A percentile compares a stretch with the other conserved stretches of the same genome.
Conservation (phyloP, 306 rosid genomes). For the Mimosa pudica region DNA sequence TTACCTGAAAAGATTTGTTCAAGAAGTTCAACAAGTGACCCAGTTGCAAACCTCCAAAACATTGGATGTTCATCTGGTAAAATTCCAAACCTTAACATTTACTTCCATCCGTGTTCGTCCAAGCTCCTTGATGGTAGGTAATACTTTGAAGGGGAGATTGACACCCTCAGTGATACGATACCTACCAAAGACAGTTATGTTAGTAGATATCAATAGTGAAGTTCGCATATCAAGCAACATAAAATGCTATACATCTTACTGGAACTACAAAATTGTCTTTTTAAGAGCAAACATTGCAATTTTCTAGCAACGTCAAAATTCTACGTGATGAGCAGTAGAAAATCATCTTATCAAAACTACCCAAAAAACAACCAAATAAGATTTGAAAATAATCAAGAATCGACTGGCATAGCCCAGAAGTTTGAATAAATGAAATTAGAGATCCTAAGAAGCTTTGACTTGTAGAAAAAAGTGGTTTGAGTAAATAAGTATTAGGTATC, state of each 20-base stretch:
- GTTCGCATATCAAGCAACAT: slow-evolving; percentile 4
- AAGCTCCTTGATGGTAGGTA: slow-evolving; percentile 88
- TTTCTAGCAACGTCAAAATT: background rate
- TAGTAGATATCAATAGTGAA: slow-evolving; percentile 8
- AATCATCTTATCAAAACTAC: background rate
- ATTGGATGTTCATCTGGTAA: slow-evolving; percentile 17
- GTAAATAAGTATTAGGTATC: background rate
- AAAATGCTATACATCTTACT: background rate
- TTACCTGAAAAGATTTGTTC: slow-evolving; percentile 55
- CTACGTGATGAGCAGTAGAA: background rate
- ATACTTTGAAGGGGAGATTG: slow-evolving; percentile 87
- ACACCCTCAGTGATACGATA: slow-evolving; percentile 95
- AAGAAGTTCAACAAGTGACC: background rate
- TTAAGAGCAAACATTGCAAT: background rate
- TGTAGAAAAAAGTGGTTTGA: background rate
- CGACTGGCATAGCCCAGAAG: slow-evolving; percentile 7
- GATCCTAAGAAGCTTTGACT: slow-evolving; percentile 8
- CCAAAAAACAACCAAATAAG: background rate
- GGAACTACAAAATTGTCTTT: background rate
- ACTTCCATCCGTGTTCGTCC: slow-evolving; percentile 93
- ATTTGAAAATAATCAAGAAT: slow-evolving; percentile 14
- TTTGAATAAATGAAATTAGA: slow-evolving; percentile 19
- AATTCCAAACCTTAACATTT: slow-evolving; percentile 73
- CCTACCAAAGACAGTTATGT: slow-evolving; percentile 42
- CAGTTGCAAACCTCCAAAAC: background rate